A percentile compares a stretch with the other conserved stretches of the same genome.
These are phyloP conservation scores for Euphorbia schlechtendalii DNA, from an alignment of 441 rosid species.

Conservation along the genomic window DNA sequence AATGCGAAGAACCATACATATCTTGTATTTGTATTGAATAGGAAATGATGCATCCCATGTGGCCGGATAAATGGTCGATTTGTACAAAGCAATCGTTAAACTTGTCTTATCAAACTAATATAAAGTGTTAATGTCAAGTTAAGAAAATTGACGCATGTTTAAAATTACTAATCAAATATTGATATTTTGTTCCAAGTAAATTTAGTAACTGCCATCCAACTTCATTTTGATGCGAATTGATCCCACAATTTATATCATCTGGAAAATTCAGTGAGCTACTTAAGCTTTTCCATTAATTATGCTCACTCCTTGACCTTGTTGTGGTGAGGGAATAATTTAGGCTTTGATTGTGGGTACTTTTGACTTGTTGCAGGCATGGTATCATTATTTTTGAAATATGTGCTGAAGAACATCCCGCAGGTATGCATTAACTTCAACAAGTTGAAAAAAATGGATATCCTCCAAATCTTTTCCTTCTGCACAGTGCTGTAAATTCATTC, in stretches of 20 bases:
- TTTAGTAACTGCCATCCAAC: no score
- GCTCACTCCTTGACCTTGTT: neutral
- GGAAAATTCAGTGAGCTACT: neutral
- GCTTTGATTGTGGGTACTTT: neutral
- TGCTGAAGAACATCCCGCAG: slow-evolving; percentile 23
- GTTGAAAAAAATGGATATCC: neutral
- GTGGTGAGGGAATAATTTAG: neutral
- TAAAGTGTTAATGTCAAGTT: no score
- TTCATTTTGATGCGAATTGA: no score
- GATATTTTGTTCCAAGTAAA: no score
- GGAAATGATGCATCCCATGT: neutral
- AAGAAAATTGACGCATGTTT: no score
- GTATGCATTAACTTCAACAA: slow-evolving; percentile 1
- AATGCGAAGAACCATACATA: neutral
- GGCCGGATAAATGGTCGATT: no score
- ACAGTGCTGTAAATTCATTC: neutral
- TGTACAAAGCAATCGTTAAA: no score
- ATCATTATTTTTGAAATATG: slow-evolving; percentile 7
- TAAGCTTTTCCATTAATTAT: neutral
- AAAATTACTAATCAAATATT: no score
- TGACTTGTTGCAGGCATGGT: slow-evolving; percentile 12
- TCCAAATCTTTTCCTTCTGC: neutral
- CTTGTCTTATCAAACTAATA: no score
- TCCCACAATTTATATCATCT: neutral
- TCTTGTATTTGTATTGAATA: neutral